Evolutionary conservation across 202 grass and related monocot genomes (phyloP).

Genomic region (Alloteropsis angusta): DNA sequence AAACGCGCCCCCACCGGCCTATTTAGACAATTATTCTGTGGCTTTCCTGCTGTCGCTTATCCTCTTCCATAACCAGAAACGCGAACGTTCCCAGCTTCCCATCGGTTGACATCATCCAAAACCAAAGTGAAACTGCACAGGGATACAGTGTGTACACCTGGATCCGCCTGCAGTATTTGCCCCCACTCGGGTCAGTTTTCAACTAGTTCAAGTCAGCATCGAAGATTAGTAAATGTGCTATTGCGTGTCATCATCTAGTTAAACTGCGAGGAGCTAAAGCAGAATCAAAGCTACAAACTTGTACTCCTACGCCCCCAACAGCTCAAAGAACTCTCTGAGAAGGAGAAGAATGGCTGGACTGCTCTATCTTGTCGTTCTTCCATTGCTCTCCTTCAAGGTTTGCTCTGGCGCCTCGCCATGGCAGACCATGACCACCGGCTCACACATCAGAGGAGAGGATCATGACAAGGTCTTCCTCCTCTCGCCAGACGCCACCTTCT

Average conservation of each 20-base stretch:
- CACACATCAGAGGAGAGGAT: slow-evolving; percentile 26
- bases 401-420: slow-evolving; percentile 29
- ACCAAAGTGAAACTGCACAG: neutral
- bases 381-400: slow-evolving; percentile 11
- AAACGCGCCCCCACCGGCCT: neutral
- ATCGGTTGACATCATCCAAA: slow-evolving; percentile 6
- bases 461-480: slow-evolving; percentile 33
- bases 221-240: neutral
- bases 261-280: neutral
- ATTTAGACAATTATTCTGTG: neutral
- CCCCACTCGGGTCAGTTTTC: neutral
- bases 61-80: neutral
- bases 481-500: slow-evolving; percentile 44
- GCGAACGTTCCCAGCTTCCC: neutral
- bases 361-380: slow-evolving; percentile 26
- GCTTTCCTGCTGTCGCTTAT: neutral
- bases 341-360: slow-evolving; percentile 17
- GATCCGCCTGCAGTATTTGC: neutral
- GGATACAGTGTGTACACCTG: slow-evolving; percentile 22
- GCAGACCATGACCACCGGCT: slow-evolving; percentile 35
- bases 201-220: slow-evolving; percentile 22
- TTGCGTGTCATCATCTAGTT: neutral
- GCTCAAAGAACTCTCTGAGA: neutral
- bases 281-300: neutral
- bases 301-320: neutral